A percentile compares a stretch with the other conserved stretches of the same genome.
phyloP scores from a whole-genome alignment of 352 stramenopile genomes.

The Phytophthora meadii region DNA sequence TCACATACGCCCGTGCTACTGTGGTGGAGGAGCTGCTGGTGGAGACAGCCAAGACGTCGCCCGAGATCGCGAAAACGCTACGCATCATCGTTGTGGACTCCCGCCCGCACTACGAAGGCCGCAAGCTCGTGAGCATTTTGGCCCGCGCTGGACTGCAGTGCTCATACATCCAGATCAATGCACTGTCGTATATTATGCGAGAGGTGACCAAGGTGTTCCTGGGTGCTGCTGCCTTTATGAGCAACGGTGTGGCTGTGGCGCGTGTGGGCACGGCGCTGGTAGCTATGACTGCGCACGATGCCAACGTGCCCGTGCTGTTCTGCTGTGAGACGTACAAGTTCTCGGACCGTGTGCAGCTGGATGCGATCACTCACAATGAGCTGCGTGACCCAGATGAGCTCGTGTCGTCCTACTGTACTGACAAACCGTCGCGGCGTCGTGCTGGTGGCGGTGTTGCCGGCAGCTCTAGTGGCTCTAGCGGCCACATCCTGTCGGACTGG shows the following conservation, averaged over 20 bases:
- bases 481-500: slow-evolving; percentile 87
- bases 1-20: slow-evolving; percentile 95
- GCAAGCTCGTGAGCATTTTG: slow-evolving; percentile 79
- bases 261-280: slow-evolving; percentile 93
- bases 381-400: slow-evolving; percentile 94
- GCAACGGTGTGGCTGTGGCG: slow-evolving; percentile 93
- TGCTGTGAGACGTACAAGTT: slow-evolving; percentile 99
- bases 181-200: slow-evolving; percentile 96
- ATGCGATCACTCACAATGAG: slow-evolving; percentile 98
- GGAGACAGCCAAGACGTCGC: slow-evolving; percentile 46
- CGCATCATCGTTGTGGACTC: slow-evolving; percentile 96
- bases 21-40: slow-evolving; percentile 90
- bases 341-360: slow-evolving; percentile 96
- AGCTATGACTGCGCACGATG: slow-evolving; percentile 90
- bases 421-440: slow-evolving; percentile 51
- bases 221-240: slow-evolving; percentile 95
- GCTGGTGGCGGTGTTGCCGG: slow-evolving; percentile 1
- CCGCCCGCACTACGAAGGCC: slow-evolving; percentile 85
- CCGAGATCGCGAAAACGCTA: slow-evolving; percentile 58
- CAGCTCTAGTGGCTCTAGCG: slow-evolving; percentile 18
- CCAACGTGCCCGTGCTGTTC: slow-evolving; percentile 97
- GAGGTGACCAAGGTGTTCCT: slow-evolving; percentile 97
- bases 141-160: slow-evolving; percentile 81
- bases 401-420: slow-evolving; percentile 63
- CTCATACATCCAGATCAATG: slow-evolving; percentile 95